Evolutionary conservation across 371 early-diverging fungal species (phyloP).

Genomic region (Syncephalis plumigaleata): DNA sequence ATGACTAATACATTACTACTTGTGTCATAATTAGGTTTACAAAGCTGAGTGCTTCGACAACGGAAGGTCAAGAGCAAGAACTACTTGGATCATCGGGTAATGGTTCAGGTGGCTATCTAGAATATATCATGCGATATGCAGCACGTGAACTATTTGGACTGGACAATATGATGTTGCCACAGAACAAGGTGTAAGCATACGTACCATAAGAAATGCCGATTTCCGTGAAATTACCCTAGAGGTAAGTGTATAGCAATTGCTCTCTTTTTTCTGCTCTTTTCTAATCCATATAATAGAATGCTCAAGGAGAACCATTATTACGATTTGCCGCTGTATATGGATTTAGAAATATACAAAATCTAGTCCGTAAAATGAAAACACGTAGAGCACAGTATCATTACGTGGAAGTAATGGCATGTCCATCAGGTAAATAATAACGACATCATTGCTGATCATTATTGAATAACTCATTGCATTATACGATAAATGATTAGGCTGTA

Average conservation of each 20-base stretch:
- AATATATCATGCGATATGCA: slow-evolving; percentile 68
- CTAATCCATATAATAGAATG: slow-evolving; percentile 3
- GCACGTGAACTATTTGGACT: slow-evolving; percentile 59
- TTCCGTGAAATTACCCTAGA: slow-evolving; percentile 47
- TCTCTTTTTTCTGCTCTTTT: not conserved
- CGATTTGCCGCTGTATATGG: slow-evolving; percentile 81
- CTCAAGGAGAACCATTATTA: slow-evolving; percentile 29
- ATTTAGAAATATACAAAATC: slow-evolving; percentile 91
- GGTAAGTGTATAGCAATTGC: slow-evolving; percentile 1
- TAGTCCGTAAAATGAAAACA: slow-evolving; percentile 70
- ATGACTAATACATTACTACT: too few relatives aligned
- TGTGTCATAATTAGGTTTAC: too few relatives aligned
- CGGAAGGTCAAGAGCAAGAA: slow-evolving; percentile 16
- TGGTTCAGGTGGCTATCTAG: slow-evolving; percentile 79
- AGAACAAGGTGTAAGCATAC: slow-evolving; percentile 20
- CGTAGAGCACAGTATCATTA: slow-evolving; percentile 59
- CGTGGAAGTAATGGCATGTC: slow-evolving; percentile 96
- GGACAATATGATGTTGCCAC: slow-evolving; percentile 19
- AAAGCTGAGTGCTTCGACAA: not conserved
- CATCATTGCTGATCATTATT: not conserved
- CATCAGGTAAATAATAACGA: slow-evolving; percentile 26
- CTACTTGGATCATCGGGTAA: slow-evolving; percentile 50
- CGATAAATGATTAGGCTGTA: slow-evolving; percentile 37
- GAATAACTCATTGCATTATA: not conserved
- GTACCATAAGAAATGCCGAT: slow-evolving; percentile 66